Base-by-base conservation (phyloP, 495 filamentous ascomycete species). In the Penicillium dipodomyicola region DNA sequence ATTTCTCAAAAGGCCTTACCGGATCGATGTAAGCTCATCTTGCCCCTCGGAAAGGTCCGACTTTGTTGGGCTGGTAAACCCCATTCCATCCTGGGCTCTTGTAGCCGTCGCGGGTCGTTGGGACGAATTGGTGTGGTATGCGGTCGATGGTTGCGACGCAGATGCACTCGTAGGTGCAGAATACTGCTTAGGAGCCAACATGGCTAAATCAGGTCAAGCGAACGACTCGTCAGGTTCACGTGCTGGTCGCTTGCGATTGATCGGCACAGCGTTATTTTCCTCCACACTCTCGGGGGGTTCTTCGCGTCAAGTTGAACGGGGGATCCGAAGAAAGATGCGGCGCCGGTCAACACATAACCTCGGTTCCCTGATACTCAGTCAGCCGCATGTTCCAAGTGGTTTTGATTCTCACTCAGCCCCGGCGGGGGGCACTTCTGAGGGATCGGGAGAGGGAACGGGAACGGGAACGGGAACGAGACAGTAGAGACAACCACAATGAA, bases 11-110 rank as follows among this genome's bases (percentile, higher is more conserved):
- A n/a, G 8, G 39, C 30, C 78, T 65, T 66, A 87, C 86, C 84
- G 74, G 62, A 88, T 78, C 43, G 82, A 74, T 57, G 85, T 79
- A 11, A 80, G 70, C n/a, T 77, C 75, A 69, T 82, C 84, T 52
- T 77, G 80, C 41, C 73, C 69, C 58, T 96, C 92, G n/a, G 91
- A 94, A 69, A 96, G 96, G 62, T 97, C 93, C 17, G 91, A 96
- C 67, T 96, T 91, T 22, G 94, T 96, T 32, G 94, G 93, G 69
- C 90, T 95, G 19, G 86, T 77, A 59, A 90, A 95, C 41, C 82
- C 77, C 52, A 64, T 50, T n/a, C 87, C 85, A 65, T 84, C 84
- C 43, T 86, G 77, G 11, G 73, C 65, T 58, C 80, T 77, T 44
- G 79, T 77, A 47, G 83, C 73, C 30, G 80, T 77, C 20, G 82